Evolutionary conservation across 75 land plant species (phyloP).

Genomic region (Picea glauca): DNA sequence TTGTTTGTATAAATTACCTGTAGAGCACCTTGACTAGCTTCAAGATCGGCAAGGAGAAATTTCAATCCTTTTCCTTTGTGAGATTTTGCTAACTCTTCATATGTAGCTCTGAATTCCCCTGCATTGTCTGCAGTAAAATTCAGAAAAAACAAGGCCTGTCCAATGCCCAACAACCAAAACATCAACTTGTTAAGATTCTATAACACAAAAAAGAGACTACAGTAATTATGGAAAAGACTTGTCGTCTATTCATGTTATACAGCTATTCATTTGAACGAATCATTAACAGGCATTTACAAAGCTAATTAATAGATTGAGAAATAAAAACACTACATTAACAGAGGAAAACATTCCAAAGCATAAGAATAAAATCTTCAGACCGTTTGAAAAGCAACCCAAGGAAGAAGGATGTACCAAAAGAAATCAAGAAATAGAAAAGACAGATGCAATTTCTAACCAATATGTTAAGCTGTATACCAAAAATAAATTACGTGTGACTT

Average conservation of each 20-base stretch:
- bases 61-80: slow-evolving; percentile 55
- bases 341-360: neutral
- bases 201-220: too few relatives aligned
- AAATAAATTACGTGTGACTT: too few relatives aligned
- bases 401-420: neutral
- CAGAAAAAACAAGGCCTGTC: slow-evolving; percentile 81
- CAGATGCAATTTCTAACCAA: neutral
- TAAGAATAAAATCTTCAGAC: neutral
- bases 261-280: neutral
- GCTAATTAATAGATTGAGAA: too few relatives aligned
- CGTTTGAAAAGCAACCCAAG: neutral
- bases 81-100: slow-evolving; percentile 54
- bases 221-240: neutral
- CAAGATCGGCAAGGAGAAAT: slow-evolving; percentile 72
- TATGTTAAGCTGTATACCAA: neutral
- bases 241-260: neutral
- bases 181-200: neutral
- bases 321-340: neutral
- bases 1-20: slow-evolving; percentile 45
- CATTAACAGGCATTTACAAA: neutral
- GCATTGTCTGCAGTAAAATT: slow-evolving; percentile 40
- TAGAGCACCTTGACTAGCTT: slow-evolving; percentile 71
- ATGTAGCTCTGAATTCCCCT: slow-evolving; percentile 48
- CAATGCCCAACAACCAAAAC: neutral
- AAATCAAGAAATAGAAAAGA: too few relatives aligned